Conservation (phyloP, 1,284 basidiomycete genomes). For the Rhodotorula mucilaginosa region DNA sequence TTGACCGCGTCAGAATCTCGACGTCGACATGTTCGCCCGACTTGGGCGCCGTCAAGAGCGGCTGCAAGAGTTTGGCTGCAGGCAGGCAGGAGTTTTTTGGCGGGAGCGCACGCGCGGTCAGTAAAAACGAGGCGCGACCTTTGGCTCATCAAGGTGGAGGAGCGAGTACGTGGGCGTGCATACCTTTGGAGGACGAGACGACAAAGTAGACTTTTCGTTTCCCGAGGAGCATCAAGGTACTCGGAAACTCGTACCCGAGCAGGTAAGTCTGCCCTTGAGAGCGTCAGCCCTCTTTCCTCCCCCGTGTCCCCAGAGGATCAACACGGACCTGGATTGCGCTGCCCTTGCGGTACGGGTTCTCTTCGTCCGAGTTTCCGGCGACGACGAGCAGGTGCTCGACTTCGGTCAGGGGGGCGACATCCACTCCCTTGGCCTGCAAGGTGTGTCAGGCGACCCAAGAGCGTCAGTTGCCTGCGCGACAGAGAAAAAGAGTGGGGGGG, state of each 20-base stretch:
- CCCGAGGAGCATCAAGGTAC: constrained; percentile 76
- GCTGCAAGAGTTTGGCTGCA: constrained; percentile 42
- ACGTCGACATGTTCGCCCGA: constrained; percentile 42
- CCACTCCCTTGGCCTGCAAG: constrained; percentile 27
- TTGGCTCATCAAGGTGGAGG: not conserved
- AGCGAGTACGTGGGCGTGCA: constrained; percentile 19
- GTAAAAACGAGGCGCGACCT: not conserved
- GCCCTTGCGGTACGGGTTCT: constrained; percentile 81
- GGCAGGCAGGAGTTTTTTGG: too few species aligned
- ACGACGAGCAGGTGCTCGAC: constrained; percentile 68
- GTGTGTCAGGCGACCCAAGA: not conserved
- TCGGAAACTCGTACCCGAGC: constrained; percentile 94
- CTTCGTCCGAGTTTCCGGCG: constrained; percentile 77
- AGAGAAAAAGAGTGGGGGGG: too few species aligned
- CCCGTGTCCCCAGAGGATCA: too few species aligned
- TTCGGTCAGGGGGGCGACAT: constrained; percentile 29
- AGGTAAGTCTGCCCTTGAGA: constrained; percentile 72
- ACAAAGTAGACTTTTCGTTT: constrained; percentile 71
- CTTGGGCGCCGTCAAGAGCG: constrained; percentile 30
- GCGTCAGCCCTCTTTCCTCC: not conserved
- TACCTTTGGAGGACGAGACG: constrained; percentile 86
- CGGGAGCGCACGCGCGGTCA: not conserved
- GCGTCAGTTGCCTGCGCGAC: not conserved
- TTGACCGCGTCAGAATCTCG: constrained; percentile 48
- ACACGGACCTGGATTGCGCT: constrained; percentile 73